These are phyloP conservation scores for Smithsoniella earleae DNA, from an alignment of 163 green algal species.

Conservation along the genomic window DNA sequence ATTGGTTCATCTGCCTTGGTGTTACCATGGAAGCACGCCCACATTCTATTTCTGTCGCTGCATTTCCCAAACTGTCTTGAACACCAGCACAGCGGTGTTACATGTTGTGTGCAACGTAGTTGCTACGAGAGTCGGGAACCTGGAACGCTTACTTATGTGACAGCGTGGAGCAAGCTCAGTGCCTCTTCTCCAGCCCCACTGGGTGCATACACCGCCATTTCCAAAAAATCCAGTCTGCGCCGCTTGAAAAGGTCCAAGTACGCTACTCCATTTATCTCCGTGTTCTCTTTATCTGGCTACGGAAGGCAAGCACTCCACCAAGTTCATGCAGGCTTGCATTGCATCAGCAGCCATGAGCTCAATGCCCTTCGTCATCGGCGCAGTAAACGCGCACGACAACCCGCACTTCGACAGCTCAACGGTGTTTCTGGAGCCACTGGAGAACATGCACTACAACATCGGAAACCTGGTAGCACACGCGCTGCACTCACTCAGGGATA, in stretches of 20 bases:
- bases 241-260: background rate
- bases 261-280: no score
- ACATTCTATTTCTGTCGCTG: background rate
- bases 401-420: background rate
- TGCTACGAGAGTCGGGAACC: background rate
- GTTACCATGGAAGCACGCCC: no score
- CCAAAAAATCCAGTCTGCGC: background rate
- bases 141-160: conserved; percentile 16
- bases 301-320: background rate
- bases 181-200: background rate
- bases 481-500: no score
- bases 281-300: no score
- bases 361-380: background rate
- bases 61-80: background rate
- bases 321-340: background rate
- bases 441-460: conserved; percentile 22
- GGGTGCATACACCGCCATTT: background rate
- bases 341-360: background rate
- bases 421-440: conserved; percentile 10
- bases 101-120: conserved; percentile 5
- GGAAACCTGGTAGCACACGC: conserved; percentile 26
- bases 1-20: no score
- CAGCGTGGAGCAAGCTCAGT: background rate
- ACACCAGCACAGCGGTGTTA: background rate
- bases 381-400: background rate